phyloP scores from a whole-genome alignment of 306 rosid genomes.

The Vigna reflexopilosa region DNA sequence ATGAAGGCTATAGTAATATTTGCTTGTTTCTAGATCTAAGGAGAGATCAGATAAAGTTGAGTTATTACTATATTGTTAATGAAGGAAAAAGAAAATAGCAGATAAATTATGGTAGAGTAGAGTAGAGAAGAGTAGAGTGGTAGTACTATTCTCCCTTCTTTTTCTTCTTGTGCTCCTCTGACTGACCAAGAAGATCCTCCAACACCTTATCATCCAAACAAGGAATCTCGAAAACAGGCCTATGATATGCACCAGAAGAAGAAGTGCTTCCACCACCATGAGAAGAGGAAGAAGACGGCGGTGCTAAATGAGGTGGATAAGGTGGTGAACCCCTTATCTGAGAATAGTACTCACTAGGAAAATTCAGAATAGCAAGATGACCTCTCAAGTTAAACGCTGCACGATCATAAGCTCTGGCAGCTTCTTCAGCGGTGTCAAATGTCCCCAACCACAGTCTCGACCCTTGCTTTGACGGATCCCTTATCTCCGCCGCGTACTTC shows the following conservation, averaged over 20 bases:
- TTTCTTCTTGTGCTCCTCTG: slow-evolving; percentile 57
- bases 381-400: slow-evolving; percentile 81
- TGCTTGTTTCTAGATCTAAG: not conserved
- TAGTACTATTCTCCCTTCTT: slow-evolving; percentile 22
- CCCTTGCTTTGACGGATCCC: slow-evolving; percentile 80
- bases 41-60: not conserved
- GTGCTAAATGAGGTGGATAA: slow-evolving; percentile 58
- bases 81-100: not conserved
- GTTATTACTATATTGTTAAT: not conserved
- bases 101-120: not conserved
- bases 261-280: slow-evolving; percentile 42
- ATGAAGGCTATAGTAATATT: not conserved
- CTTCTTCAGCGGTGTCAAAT: slow-evolving; percentile 83
- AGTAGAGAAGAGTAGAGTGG: not conserved
- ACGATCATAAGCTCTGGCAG: slow-evolving; percentile 84
- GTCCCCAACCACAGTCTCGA: slow-evolving; percentile 88
- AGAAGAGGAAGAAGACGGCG: slow-evolving; percentile 40
- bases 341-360: slow-evolving; percentile 80
- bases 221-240: slow-evolving; percentile 72
- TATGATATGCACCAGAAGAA: slow-evolving; percentile 41
- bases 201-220: slow-evolving; percentile 72
- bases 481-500: slow-evolving; percentile 84
- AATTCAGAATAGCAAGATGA: slow-evolving; percentile 79
- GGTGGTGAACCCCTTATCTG: slow-evolving; percentile 66
- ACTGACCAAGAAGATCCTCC: slow-evolving; percentile 77